A percentile compares a stretch with the other conserved stretches of the same genome.
These are phyloP conservation scores for Penicillium longicatenatum DNA, from an alignment of 495 filamentous ascomycete species.

Conservation along the genomic window DNA sequence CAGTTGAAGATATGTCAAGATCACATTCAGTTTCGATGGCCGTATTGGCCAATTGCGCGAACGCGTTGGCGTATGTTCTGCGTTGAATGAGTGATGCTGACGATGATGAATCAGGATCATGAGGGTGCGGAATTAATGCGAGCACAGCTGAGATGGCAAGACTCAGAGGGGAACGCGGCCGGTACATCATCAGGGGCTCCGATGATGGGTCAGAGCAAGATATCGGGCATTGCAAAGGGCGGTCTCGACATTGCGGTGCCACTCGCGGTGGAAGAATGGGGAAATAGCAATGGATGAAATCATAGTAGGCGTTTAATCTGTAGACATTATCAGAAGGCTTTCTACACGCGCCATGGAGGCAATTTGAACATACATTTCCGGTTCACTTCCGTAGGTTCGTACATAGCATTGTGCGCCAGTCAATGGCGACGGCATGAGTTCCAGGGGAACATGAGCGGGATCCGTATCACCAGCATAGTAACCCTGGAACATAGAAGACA, in stretches of 20 bases:
- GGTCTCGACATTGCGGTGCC: constrained; percentile 42
- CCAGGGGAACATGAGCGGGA: constrained; percentile 34
- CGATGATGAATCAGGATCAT: constrained; percentile 49
- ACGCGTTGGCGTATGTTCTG: constrained; percentile 55
- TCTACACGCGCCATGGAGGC: constrained; percentile 15
- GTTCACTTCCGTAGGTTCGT: constrained; percentile 45
- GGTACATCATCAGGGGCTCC: constrained; percentile 42
- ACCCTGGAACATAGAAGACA: constrained; percentile 40
- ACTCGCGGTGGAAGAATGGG: constrained; percentile 58
- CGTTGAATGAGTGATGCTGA: constrained; percentile 49
- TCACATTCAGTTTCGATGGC: constrained; percentile 60
- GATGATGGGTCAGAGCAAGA: constrained; percentile 45
- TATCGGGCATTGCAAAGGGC: constrained; percentile 45
- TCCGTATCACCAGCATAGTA: constrained; percentile 33
- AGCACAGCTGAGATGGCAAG: constrained; percentile 58
- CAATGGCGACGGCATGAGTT: constrained; percentile 35
- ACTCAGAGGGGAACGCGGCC: constrained; percentile 55
- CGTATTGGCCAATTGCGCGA: constrained; percentile 54
- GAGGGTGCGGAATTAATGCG: constrained; percentile 56
- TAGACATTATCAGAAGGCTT: constrained; percentile 11
- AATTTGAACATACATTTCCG: constrained; percentile 39
- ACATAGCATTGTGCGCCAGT: constrained; percentile 33
- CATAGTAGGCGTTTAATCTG: constrained; percentile 62
- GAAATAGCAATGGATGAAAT: constrained; percentile 61
- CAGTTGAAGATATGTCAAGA: constrained; percentile 53